phyloP scores from a whole-genome alignment of 257 asterid genomes.

The Solanum habrochaites region DNA sequence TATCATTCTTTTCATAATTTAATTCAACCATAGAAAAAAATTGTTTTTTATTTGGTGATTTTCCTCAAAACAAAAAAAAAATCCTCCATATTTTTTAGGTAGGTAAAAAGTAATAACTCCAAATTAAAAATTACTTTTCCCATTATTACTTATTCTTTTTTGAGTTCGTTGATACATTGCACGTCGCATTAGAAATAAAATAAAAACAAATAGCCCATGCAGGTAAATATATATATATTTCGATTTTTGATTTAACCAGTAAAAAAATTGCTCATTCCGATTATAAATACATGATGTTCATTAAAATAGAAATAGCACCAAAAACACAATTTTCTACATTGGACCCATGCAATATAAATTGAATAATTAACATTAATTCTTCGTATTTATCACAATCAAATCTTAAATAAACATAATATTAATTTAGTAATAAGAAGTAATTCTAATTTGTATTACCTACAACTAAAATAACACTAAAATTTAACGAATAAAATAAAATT shows the following conservation, averaged over 20 bases:
- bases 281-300: background rate
- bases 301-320: too few relatives aligned
- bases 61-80: too few relatives aligned
- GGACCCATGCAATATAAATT: background rate
- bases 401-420: too few relatives aligned
- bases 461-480: too few relatives aligned
- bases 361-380: background rate
- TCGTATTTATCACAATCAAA: background rate
- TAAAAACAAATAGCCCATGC: background rate
- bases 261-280: rapidly evolving
- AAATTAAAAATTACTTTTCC: background rate
- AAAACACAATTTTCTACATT: background rate
- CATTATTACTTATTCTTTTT: background rate
- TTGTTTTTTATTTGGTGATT: background rate
- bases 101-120: background rate
- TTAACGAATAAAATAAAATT: too few relatives aligned
- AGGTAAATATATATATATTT: background rate
- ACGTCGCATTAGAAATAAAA: background rate
- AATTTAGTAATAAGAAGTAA: too few relatives aligned
- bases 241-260: rapidly evolving
- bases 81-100: background rate
- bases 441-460: background rate
- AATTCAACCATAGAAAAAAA: background rate
- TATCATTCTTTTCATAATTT: background rate
- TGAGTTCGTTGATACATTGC: background rate